These are phyloP conservation scores for Kregervanrija fluxuum DNA, from an alignment of 805 yeast species.

Conservation along the genomic window DNA sequence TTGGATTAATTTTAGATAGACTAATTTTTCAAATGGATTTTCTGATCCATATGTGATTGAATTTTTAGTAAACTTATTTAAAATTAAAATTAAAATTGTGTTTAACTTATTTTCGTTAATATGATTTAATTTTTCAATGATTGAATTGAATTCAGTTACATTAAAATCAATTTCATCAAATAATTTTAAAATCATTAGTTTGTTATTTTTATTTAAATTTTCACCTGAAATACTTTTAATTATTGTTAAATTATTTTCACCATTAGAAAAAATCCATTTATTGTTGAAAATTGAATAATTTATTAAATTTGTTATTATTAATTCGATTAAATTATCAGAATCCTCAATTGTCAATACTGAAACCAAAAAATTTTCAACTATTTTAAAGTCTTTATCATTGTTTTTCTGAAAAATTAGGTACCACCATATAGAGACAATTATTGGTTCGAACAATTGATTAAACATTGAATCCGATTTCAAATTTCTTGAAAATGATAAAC, in stretches of 20 bases:
- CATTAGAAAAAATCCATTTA: constrained; percentile 35
- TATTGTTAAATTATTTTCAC: constrained; percentile 29
- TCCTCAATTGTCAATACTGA: constrained; percentile 20
- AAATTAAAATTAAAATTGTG: constrained; percentile 39
- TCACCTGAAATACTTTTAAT: constrained; percentile 16
- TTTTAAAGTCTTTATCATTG: constrained; percentile 26
- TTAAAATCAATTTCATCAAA: constrained; percentile 36
- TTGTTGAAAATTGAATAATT: constrained; percentile 20
- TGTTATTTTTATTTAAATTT: constrained; percentile 1
- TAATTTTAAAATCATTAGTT: constrained; percentile 15
- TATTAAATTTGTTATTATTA: constrained; percentile 14
- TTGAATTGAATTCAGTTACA: constrained; percentile 27
- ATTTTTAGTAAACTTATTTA: constrained; percentile 55
- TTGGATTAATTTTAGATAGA: constrained; percentile 62
- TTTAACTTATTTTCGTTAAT: constrained; percentile 42
- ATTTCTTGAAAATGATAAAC: constrained; percentile 53
- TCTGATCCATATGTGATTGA: constrained; percentile 22
- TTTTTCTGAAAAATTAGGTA: constrained; percentile 32
- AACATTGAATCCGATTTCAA: constrained; percentile 28
- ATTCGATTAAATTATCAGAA: constrained; percentile 7
- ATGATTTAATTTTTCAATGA: constrained; percentile 30
- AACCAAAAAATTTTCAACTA: constrained; percentile 32
- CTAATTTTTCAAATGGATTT: constrained; percentile 47
- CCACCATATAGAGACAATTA: constrained; percentile 34
- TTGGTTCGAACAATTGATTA: constrained; percentile 23